phyloP scores from a whole-genome alignment of 176 grass and related monocot species.

The Aegilops umbellulata region DNA sequence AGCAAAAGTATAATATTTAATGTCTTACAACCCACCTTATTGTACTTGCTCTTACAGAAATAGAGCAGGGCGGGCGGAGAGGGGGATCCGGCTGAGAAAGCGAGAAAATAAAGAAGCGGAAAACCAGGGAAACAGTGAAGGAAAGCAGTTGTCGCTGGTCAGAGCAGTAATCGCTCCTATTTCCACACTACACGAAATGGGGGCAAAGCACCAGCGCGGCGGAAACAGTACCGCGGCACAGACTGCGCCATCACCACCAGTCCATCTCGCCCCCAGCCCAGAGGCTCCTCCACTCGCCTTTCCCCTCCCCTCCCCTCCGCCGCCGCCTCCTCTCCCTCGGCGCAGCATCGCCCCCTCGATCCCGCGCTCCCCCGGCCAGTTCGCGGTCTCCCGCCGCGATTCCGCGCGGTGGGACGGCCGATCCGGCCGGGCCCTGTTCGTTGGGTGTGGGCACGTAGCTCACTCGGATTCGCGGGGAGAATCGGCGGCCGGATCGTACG shows the following conservation, averaged over 20 bases:
- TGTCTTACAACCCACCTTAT: no score
- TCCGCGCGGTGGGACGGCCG: neutral
- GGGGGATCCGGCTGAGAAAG: no score
- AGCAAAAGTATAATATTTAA: no score
- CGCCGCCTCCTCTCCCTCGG: neutral
- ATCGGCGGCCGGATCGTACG: neutral
- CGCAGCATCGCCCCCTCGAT: neutral
- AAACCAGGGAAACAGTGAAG: neutral
- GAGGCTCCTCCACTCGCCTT: conserved; percentile 19
- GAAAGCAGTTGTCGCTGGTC: neutral
- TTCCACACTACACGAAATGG: neutral
- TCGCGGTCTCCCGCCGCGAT: neutral
- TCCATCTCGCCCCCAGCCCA: no score
- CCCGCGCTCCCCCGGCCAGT: conserved; percentile 11
- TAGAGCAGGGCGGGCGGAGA: no score
- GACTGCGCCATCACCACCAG: neutral
- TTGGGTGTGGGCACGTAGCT: neutral
- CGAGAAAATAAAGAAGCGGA: neutral
- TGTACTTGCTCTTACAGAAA: no score
- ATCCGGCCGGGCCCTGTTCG: conserved; percentile 1
- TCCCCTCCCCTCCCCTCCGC: conserved; percentile 25
- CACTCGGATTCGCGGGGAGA: neutral
- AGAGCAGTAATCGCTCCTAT: neutral
- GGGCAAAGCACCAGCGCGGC: conserved; percentile 27
- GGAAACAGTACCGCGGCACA: conserved; percentile 24